Base-by-base conservation (phyloP, 2,329 filamentous ascomycete genomes). In the Juglanconis juglandina region DNA sequence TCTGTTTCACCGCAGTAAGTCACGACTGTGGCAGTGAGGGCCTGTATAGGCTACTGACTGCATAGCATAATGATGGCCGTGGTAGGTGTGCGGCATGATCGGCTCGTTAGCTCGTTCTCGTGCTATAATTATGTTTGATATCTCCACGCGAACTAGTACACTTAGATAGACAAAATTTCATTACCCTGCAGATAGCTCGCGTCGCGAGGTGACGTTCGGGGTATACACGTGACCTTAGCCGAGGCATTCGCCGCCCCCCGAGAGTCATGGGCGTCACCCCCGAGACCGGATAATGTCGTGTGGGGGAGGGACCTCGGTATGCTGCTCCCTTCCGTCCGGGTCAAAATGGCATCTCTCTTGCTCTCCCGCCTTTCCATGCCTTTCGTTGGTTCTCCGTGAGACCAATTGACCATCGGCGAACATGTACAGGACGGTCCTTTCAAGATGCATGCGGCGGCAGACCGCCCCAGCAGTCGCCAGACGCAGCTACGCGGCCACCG, bases 401-500 rank as follows among this genome's bases (percentile, higher is more conserved):
- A 50, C 47, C 34, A 53, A 53, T 59, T 62, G 47, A 53, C 17
- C 17, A 44, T 47, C 33, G 11, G 11, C 37, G 14, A 64, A 33
- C 17, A 64, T 64, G 62, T 64, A 62, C 35, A 62, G 46, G 48
- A 55, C 53, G 3, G 39, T 57, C 24, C 53, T 60, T 37, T 51
- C 56, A 14, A 53, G 60, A 64, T 64, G 62, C 44, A 46, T 53
- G 24, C 49, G 60, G 37, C 60, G 60, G 37, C 60, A 34, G 50
- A 53, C 52, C 33, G 60, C 57, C 24, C 56, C 56, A 11, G 46
- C 37, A 30, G 30, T 62, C 52, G 56, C 61, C 51, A 53, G 58
- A 32, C 53, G 62, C 47, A 59, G 42, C 59, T 64, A 64, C 5
- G 57, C 63, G 3, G 60, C 70, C 64, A 68, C 72, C n/a, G 67